Evolutionary conservation across 2,329 filamentous ascomycete species (phyloP), one percentile per base, ranked within the genome.

Genomic region (Trichocomaceae sp.): DNA sequence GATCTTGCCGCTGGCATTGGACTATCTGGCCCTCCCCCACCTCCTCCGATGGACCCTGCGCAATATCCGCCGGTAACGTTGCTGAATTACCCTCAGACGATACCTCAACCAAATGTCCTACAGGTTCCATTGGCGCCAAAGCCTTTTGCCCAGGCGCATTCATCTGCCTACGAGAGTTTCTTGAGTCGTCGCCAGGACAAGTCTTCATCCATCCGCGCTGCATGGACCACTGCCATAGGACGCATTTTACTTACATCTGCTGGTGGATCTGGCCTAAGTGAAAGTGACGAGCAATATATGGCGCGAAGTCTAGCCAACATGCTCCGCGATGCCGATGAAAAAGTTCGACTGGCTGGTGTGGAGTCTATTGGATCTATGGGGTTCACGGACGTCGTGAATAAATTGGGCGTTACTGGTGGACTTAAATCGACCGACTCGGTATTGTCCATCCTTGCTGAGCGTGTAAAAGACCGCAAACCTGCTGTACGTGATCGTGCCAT

Each of bases 1-100:
- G 92, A 97, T 66, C 91, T 99, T 78, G 87, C 95, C 23, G 86
- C 92, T 41, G 92, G 92, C 5, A 95, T 97, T 67, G 92, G 92
- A 49, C 88, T 92, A 58, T 90, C 91, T 58, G 92, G 92, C 0
- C 88, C 89, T 54, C 90, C 91, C 15, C 82, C 87, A 13, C 74
- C 83, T 6, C 82, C 86, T 9, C 71, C 77, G 1, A 79, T 96
- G 65, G 90, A 96, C 64, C 88, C 92, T 12, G 82, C 87, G 20
- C 85, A 87, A 29, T 96, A 95, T 64, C 92, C 92, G n/a, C 83
- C 86, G 19, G 66, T 76, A 33, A 66, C 66, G 1, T 49, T 74
- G 22, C 68, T 74, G 3, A 73, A 79, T 2, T 73, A 77, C 39
- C 69, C 76, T 8, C 74, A 80, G 39, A 72, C 75, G 9, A 83